A percentile compares a stretch with the other conserved stretches of the same genome.
Evolutionary conservation across 2,329 filamentous ascomycete species (phyloP).

Genomic region (Fusarium aywerte): DNA sequence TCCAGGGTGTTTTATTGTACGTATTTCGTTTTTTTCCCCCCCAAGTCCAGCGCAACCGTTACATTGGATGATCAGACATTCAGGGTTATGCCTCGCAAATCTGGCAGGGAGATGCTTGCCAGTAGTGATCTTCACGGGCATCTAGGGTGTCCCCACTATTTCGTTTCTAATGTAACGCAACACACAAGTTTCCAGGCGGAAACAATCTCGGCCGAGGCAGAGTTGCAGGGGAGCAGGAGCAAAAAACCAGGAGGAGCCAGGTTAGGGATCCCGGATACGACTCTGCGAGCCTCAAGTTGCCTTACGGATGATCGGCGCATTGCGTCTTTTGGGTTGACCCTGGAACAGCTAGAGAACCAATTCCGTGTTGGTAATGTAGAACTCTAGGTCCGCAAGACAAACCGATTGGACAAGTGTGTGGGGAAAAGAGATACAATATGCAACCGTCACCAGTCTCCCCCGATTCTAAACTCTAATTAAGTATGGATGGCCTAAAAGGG

Average conservation of each 20-base stretch:
- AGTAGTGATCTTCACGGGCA: conserved; percentile 31
- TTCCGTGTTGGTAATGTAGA: conserved; percentile 25
- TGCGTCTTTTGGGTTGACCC: conserved; percentile 28
- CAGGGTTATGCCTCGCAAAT: conserved; percentile 34
- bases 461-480: conserved; percentile 38
- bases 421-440: conserved; percentile 15
- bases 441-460: conserved; percentile 32
- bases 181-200: conserved; percentile 16
- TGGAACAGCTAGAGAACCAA: conserved; percentile 30
- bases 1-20: conserved; percentile 4
- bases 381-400: conserved; percentile 32
- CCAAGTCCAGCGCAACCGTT: conserved; percentile 15
- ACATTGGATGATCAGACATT: conserved; percentile 29
- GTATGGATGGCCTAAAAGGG: conserved; percentile 5
- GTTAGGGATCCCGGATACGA: conserved; percentile 16
- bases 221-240: not conserved
- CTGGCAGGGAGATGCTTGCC: conserved; percentile 27
- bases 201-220: conserved; percentile 32
- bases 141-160: conserved; percentile 25
- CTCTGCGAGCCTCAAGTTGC: conserved; percentile 26
- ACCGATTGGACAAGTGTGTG: conserved; percentile 31
- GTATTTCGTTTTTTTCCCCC: not conserved
- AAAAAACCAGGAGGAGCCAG: not conserved
- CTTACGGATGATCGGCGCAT: conserved; percentile 29
- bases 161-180: conserved; percentile 22